Evolutionary conservation across 345 rosid genomes (phyloP), one percentile per base, ranked within the genome.

Genomic region (Chamaenerion angustifolium): DNA sequence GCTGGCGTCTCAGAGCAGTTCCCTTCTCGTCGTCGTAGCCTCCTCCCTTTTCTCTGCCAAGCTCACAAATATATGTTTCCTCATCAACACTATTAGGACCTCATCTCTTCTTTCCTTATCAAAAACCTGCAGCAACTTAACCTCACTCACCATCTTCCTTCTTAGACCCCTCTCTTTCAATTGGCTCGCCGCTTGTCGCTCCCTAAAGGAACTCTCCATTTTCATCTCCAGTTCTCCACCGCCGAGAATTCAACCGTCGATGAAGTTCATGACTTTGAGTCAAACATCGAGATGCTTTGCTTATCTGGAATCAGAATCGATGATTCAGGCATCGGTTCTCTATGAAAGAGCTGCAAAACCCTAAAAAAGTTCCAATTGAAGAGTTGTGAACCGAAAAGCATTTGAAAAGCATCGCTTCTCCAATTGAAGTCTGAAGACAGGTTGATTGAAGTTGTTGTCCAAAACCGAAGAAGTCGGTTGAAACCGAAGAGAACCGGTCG

Each of bases 341-440:
- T 89, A 18, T 89, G 93, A 85, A 75, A 68, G 61, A 74, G 69
- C 49, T 76, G 95, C 57, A 71, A 57, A 49, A 74, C 68, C 60
- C 68, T 89, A 1, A 89, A 70, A 68, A 85, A 59, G 23, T 49
- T 89, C 63, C 66, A 65, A 51, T 62, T 89, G 10, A 77, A 70
- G 54, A 70, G 77, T 64, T 89, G 97, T 49, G 83, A 70, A n/a
- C n/a, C n/a, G n/a, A n/a, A n/a, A n/a, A n/a, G n/a, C n/a, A n/a
- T n/a, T n/a, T n/a, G n/a, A n/a, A n/a, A n/a, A n/a, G n/a, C n/a
- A n/a, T n/a, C n/a, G n/a, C n/a, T n/a, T n/a, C n/a, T n/a, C n/a
- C n/a, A n/a, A n/a, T n/a, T n/a, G n/a, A n/a, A n/a, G n/a, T n/a
- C n/a, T n/a, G n/a, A n/a, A n/a, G n/a, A n/a, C n/a, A n/a, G n/a